Evolutionary conservation across 1,139 yeast species (phyloP), one percentile per base, ranked within the genome.

Genomic region (Blastobotrys capitulatus): DNA sequence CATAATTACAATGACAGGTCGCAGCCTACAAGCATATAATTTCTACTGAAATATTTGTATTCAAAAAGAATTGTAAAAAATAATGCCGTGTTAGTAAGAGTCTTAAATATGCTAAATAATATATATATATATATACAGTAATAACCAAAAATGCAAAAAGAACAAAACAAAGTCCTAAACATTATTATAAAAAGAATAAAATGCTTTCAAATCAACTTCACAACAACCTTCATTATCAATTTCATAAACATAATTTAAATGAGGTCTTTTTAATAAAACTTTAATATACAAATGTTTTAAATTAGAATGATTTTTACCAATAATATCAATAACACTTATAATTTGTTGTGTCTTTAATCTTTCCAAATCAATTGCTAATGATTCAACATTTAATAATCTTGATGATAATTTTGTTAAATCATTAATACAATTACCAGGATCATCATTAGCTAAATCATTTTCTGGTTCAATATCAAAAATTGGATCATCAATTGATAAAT

Each of bases 401-500:
- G 8, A 4, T 10, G 39, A 19, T 19, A 36, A 25, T 4, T 36
- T 19, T 15, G 18, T 15, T 18, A 38, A 19, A 10, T 38, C 27
- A 32, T 2, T 22, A n/a, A 40, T 19, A 15, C 35, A 9, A n/a
- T 19, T 25, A 12, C 38, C 47, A 4, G 42, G 47, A 16, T 44
- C 47, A 16, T 44, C 47, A 26, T 42, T 35, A 18, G 40, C 4
- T 36, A 9, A n/a, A 16, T 40, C 43, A 6, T 18, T n/a, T 36
- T 43, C 46, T 19, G 47, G 47, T n/a, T 27, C 47, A 9, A 31
- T 27, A 2, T 37, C 29, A 38, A 37, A 44, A 19, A 9, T 16
- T n/a, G 47, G 47, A n/a, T 44, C 47, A 20, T 44, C 47, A 15
- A 44, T 29, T 2, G 34, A 31, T 3, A 44, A 36, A 9, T 9